Base-by-base conservation (phyloP, 2,329 filamentous ascomycete species). In the Westerdykella sp. region DNA sequence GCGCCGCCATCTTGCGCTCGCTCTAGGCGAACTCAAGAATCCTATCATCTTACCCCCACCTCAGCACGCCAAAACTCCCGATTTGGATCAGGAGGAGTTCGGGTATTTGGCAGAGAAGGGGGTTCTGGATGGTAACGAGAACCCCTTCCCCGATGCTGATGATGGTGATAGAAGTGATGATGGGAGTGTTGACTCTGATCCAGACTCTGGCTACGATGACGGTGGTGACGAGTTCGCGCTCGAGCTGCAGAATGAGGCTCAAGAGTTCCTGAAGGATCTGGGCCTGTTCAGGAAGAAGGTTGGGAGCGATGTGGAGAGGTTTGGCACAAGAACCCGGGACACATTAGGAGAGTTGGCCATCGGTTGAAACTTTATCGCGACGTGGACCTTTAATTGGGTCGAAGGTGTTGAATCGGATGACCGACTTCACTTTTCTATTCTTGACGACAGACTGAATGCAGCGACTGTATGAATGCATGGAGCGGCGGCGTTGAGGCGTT, bases 21-120 rank as follows among this genome's bases (percentile, higher is more conserved):
- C 89, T 1, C 75, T 97, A 16, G 79, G 82, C 41, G 90, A 87
- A 60, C 69, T 96, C 55, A 91, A 87, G 73, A 96, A 97, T 61
- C 93, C 93, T 0, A 96, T 98, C 50, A 83, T 88, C 23, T 47
- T 75, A 25, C 73, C 73, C 6, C 59, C 60, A 57, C 54, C 60
- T 54, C 50, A 56, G 22, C 47, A 56, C 7, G 39, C 55, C 12
- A 51, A 47, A 35, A 55, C 53, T 4, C 59, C 58, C 2, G 55
- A 67, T 44, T 48, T 71, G 53, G 59, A 64, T 55, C 48, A 56
- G 14, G 53, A 56, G 4, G 55, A 57, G 15, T 61, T 57, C 52
- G 49, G 59, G n/a, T 48, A 49, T 11, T 13, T 35, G n/a, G 32
- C 32, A 5, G 32, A 35, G 32, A n/a, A 21, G 5, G 40, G 42